A percentile compares a stretch with the other conserved stretches of the same genome.
phyloP scores from a whole-genome alignment of 345 rosid genomes.

The Aethionema arabicum region DNA sequence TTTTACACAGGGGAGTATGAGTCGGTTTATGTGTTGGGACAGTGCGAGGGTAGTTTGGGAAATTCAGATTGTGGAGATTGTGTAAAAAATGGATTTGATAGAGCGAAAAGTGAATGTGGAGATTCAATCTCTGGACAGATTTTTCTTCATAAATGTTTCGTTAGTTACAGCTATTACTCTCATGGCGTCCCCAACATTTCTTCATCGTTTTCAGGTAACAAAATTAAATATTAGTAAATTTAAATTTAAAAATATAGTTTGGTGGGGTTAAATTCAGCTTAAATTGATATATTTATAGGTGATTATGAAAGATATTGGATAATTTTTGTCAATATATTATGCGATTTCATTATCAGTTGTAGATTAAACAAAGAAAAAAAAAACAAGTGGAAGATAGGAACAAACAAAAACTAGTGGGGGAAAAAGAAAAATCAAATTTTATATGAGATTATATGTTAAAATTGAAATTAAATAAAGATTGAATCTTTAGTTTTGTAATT shows the following conservation, averaged over 20 bases:
- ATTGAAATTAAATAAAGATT: not conserved
- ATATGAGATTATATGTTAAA: constrained; percentile 4
- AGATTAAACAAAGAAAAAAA: constrained; percentile 7
- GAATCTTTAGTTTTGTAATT: not conserved
- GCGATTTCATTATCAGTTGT: constrained; percentile 5
- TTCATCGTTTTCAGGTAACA: constrained; percentile 46
- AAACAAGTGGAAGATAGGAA: constrained; percentile 6
- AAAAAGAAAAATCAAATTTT: constrained; percentile 4
- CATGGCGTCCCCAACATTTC: constrained; percentile 61
- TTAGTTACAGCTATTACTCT: constrained; percentile 80
- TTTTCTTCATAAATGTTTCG: constrained; percentile 70
- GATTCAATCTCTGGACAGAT: constrained; percentile 65
- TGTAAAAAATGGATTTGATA: constrained; percentile 54
- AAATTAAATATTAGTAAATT: not conserved
- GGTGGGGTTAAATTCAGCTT: not conserved
- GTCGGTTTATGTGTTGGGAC: constrained; percentile 63
- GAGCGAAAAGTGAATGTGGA: constrained; percentile 56
- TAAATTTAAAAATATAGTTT: not conserved
- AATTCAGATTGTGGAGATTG: constrained; percentile 62
- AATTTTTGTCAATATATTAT: constrained; percentile 1
- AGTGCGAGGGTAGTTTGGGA: constrained; percentile 82
- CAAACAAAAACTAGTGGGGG: constrained; percentile 12
- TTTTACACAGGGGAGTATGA: constrained; percentile 59
- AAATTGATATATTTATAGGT: not conserved
- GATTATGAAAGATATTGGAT: not conserved